These are phyloP conservation scores for Calonectria hawksworthii DNA, from an alignment of 2,329 filamentous ascomycete species.

Conservation along the genomic window DNA sequence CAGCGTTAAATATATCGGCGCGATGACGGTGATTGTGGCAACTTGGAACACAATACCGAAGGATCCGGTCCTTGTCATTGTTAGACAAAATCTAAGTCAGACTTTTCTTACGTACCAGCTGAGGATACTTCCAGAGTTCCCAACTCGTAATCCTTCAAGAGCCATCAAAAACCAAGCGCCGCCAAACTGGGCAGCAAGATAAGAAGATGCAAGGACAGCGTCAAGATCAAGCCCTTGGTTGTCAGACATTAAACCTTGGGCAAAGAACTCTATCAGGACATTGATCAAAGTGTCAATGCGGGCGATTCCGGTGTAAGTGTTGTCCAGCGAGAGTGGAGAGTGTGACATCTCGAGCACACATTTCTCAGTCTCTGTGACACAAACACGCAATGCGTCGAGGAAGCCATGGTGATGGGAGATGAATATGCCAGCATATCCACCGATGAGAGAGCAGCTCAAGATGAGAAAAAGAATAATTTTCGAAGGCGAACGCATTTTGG, in stretches of 20 bases:
- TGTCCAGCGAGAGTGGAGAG: not conserved
- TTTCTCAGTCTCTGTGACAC: not conserved
- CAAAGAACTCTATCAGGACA: slow-evolving; percentile 37
- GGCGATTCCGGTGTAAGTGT: not conserved
- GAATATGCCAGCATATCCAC: slow-evolving; percentile 38
- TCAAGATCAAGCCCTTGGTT: slow-evolving; percentile 23
- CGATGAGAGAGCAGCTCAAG: slow-evolving; percentile 32
- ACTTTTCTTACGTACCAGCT: slow-evolving; percentile 31
- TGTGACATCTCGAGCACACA: slow-evolving; percentile 33
- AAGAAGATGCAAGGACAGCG: slow-evolving; percentile 33
- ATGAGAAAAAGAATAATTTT: slow-evolving; percentile 24
- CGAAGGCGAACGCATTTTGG: not conserved
- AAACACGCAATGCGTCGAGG: slow-evolving; percentile 31
- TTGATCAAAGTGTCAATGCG: slow-evolving; percentile 24
- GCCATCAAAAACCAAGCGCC: slow-evolving; percentile 39
- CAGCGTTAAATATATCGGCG: slow-evolving; percentile 35
- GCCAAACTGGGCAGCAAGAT: slow-evolving; percentile 39
- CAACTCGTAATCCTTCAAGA: slow-evolving; percentile 33
- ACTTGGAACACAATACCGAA: slow-evolving; percentile 39
- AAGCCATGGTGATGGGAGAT: slow-evolving; percentile 34
- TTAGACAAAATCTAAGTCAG: not conserved
- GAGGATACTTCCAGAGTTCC: slow-evolving; percentile 28
- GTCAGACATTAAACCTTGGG: slow-evolving; percentile 27
- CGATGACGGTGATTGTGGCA: slow-evolving; percentile 38
- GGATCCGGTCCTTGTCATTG: slow-evolving; percentile 29